Base-by-base conservation (phyloP, 768 basidiomycete species). In the Cantharellus cinnabarinus region DNA sequence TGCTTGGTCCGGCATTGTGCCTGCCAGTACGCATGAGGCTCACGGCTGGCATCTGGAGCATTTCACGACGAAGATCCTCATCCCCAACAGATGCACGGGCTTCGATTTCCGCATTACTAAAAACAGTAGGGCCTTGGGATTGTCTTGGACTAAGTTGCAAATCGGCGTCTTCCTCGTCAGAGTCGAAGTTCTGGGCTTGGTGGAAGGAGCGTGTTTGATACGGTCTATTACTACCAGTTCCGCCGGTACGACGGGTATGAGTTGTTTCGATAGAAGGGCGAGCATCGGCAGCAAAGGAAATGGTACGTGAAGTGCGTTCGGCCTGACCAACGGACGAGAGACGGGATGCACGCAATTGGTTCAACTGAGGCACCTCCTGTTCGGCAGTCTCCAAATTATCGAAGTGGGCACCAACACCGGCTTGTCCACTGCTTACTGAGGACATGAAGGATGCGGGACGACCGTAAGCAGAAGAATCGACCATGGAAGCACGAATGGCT, bases 221-320 rank as follows among this genome's bases (percentile, higher is more conserved):
- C 34, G 10, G 52, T 10, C 34, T 10, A 54, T 15, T 14, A 39
- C 56, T 10, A 41, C 15, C 35, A 40, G 35, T 14, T 7, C 39
- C 15, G 56, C 15, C 39, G 14, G 40, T 5, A 57, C 56, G 56
- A 38, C 37, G 58, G 5, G 41, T n/a, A 2, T 56, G 54, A 20
- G 52, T 56, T 20, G 41, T 59, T 10, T 41, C 29, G 38, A 53
- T 34, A 51, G 52, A 44, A 38, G 40, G n/a, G 14, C 50, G 50
- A 20, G 62, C 51, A 48, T 63, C 62, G 7, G 63, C 54, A 35
- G 63, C 63, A 57, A 63, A 63, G 38, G 62, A 63, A 48, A 63
- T 58, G 20, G 20, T 29, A n/a, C 63, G 58, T 34, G 63, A 63
- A n/a, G 55, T 44, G 50, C 63, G 58, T 5, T 62, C 61, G 15